Conservation (phyloP, 495 filamentous ascomycete species). For the Corynascus novoguineensis region DNA sequence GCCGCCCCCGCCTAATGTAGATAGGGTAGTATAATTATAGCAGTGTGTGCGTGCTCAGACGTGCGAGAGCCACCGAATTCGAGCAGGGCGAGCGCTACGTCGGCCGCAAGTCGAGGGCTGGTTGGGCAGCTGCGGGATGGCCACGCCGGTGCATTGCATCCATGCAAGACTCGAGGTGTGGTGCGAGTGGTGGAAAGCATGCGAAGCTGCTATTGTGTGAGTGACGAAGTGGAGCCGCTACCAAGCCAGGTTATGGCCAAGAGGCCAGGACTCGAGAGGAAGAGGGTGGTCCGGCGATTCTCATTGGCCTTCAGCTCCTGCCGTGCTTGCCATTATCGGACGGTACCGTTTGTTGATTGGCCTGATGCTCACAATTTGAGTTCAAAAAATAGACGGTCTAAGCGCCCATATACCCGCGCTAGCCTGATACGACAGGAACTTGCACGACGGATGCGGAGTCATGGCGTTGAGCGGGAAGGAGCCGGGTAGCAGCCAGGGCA, state of each 20-base stretch:
- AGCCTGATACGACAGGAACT: slow-evolving; percentile 17
- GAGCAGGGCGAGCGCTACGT: slow-evolving; percentile 30
- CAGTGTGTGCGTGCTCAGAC: slow-evolving; percentile 25
- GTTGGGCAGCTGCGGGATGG: slow-evolving; percentile 33
- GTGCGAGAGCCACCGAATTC: slow-evolving; percentile 14
- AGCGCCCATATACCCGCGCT: slow-evolving; percentile 29
- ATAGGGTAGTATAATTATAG: slow-evolving; percentile 39
- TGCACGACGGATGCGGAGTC: background rate
- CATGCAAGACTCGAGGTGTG: slow-evolving; percentile 18
- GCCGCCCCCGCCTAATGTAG: slow-evolving; percentile 8
- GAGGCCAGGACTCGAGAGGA: slow-evolving; percentile 9
- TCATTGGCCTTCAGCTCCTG: slow-evolving; percentile 33
- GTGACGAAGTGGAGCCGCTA: slow-evolving; percentile 5
- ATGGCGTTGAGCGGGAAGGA: slow-evolving; percentile 12
- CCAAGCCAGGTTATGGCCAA: background rate
- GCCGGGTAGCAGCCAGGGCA: too few relatives aligned
- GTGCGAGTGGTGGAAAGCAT: slow-evolving; percentile 6
- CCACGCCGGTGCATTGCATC: slow-evolving; percentile 17
- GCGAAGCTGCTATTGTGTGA: background rate
- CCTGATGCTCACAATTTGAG: slow-evolving; percentile 3
- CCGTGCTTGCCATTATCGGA: slow-evolving; percentile 25
- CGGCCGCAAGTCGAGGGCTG: slow-evolving; percentile 35
- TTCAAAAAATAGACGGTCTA: slow-evolving; percentile 26
- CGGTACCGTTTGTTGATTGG: slow-evolving; percentile 25
- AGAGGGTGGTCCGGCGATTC: slow-evolving; percentile 15